These are phyloP conservation scores for Diplodia sapinea DNA, from an alignment of 2,329 filamentous ascomycete genomes.

Conservation along the genomic window DNA sequence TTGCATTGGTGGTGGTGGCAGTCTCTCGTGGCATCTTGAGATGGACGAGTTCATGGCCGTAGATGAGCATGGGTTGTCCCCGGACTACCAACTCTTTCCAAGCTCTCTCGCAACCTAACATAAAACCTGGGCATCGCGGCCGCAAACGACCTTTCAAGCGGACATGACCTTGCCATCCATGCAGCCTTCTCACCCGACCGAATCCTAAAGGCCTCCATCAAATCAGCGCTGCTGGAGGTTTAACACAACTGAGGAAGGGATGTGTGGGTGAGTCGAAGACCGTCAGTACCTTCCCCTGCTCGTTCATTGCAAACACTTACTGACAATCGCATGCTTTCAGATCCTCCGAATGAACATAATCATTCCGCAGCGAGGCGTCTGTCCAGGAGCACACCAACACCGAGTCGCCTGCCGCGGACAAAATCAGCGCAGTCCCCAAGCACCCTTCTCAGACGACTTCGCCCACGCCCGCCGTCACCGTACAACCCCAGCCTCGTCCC, in stretches of 20 bases:
- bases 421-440: too few species aligned
- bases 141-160: not conserved
- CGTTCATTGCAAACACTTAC: too few species aligned
- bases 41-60: not conserved
- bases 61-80: constrained; percentile 3
- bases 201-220: not conserved
- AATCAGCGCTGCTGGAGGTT: constrained; percentile 15
- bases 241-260: not conserved
- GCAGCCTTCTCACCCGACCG: not conserved
- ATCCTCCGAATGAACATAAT: too few species aligned
- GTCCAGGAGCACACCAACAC: too few species aligned
- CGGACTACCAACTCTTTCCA: constrained; percentile 4
- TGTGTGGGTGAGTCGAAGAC: not conserved
- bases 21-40: constrained; percentile 22
- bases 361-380: too few species aligned
- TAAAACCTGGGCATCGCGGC: not conserved
- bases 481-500: too few species aligned
- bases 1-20: not conserved
- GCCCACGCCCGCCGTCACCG: too few species aligned
- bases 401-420: too few species aligned
- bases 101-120: too few species aligned
- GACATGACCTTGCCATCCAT: constrained; percentile 7
- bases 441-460: too few species aligned
- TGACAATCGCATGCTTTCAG: too few species aligned
- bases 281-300: too few species aligned